Conservation (phyloP, 352 stramenopile species). For the Paralagenidium karlingii region DNA sequence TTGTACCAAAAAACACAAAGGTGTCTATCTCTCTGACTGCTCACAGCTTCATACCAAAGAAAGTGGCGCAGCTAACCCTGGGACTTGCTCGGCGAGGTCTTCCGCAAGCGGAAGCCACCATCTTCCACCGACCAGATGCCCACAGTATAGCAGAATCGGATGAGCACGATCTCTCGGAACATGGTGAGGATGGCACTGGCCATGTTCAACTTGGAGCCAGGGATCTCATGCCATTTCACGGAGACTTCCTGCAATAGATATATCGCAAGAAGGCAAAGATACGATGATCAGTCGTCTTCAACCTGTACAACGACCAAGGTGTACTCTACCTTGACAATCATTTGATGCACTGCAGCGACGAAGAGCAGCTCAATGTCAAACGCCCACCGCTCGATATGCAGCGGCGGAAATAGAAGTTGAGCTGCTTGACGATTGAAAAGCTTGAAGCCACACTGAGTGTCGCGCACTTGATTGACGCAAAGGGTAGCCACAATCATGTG, state of each 20-base stretch:
- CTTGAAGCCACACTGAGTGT: constrained; percentile 94
- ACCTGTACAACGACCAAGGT: constrained; percentile 1
- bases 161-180: constrained; percentile 87
- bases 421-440: constrained; percentile 83
- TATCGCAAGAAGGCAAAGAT: constrained; percentile 1
- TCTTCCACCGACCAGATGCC: too few relatives aligned
- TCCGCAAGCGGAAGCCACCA: too few relatives aligned
- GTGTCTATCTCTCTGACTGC: too few relatives aligned
- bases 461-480: constrained; percentile 73
- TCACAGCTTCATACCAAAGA: too few relatives aligned
- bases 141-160: constrained; percentile 82
- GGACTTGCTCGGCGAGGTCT: too few relatives aligned
- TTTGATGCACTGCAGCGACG: constrained; percentile 42
- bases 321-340: constrained; percentile 49
- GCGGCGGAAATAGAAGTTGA: constrained; percentile 72
- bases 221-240: constrained; percentile 87
- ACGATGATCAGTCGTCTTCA: neutral
- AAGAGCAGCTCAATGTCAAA: constrained; percentile 93
- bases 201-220: constrained; percentile 85
- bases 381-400: constrained; percentile 91
- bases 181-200: constrained; percentile 84
- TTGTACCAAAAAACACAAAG: too few relatives aligned
- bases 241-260: constrained; percentile 65
- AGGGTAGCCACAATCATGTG: constrained; percentile 85
- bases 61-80: too few relatives aligned